Percentiles rank a stretch among this genome's conserved stretches.
Evolutionary conservation across 345 rosid species (phyloP).

Genomic region (Eucalyptus guilfoylei): DNA sequence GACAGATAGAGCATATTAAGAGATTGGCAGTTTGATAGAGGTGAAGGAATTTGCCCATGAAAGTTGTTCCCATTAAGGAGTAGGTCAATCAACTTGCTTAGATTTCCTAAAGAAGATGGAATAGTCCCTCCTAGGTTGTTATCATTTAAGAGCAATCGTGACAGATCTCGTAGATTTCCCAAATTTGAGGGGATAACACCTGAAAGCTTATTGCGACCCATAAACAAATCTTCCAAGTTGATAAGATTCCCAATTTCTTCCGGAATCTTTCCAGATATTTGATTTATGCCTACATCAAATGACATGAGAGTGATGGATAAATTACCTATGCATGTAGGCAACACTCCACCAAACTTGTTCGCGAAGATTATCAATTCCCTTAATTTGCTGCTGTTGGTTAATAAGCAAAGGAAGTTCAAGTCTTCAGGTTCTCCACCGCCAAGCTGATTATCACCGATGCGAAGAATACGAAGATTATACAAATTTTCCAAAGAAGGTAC

Average conservation of each 20-base stretch:
- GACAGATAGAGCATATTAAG: neutral
- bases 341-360: neutral
- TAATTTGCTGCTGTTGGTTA: neutral
- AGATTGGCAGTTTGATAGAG: accelerated
- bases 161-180: neutral
- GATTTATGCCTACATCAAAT: accelerated
- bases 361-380: accelerated
- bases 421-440: neutral
- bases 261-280: neutral
- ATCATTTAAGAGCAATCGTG: accelerated
- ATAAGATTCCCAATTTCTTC: neutral
- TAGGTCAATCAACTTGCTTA: neutral
- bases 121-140: neutral
- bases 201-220: neutral
- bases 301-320: accelerated
- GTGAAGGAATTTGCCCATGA: neutral
- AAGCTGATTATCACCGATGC: neutral
- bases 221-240: accelerated
- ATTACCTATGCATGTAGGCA: neutral
- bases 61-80: neutral
- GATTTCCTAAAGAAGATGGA: neutral
- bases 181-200: neutral
- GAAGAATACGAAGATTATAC: neutral
- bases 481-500: no score
- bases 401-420: neutral